These are phyloP conservation scores for Euphorbia lathyris DNA, from an alignment of 345 rosid genomes.

Conservation along the genomic window DNA sequence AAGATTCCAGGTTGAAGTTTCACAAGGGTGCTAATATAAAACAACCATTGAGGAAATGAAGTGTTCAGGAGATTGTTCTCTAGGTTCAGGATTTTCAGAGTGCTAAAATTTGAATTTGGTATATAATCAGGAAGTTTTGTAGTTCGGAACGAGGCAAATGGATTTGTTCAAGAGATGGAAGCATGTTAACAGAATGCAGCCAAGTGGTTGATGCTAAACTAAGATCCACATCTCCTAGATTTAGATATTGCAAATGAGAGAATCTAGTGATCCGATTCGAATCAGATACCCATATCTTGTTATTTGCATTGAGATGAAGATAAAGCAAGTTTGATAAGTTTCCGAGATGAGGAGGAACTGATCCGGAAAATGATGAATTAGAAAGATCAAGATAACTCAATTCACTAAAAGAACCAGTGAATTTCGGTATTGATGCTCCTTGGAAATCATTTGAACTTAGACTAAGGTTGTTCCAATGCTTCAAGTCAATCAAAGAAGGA, in stretches of 20 bases:
- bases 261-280: constrained; percentile 24
- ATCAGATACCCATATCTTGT: background rate
- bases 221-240: constrained; percentile 27
- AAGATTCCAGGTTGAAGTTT: constrained; percentile 30
- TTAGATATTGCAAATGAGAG: constrained; percentile 19
- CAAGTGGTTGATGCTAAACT: constrained; percentile 21
- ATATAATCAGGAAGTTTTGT: constrained; percentile 4
- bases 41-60: constrained; percentile 40
- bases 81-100: constrained; percentile 48
- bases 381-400: constrained; percentile 29
- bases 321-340: constrained; percentile 21
- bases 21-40: constrained; percentile 42
- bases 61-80: constrained; percentile 43
- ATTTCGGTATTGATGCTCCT: constrained; percentile 21
- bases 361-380: constrained; percentile 18
- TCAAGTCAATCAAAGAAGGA: constrained; percentile 25
- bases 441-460: constrained; percentile 21
- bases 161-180: constrained; percentile 33
- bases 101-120: constrained; percentile 31
- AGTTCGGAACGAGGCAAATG: constrained; percentile 19
- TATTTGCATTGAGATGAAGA: constrained; percentile 15
- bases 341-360: constrained; percentile 25
- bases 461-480: constrained; percentile 21
- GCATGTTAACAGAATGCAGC: constrained; percentile 24
- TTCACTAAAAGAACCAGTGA: constrained; percentile 18